Conservation (phyloP, 768 basidiomycete genomes). For the Kwoniella shandongensis region DNA sequence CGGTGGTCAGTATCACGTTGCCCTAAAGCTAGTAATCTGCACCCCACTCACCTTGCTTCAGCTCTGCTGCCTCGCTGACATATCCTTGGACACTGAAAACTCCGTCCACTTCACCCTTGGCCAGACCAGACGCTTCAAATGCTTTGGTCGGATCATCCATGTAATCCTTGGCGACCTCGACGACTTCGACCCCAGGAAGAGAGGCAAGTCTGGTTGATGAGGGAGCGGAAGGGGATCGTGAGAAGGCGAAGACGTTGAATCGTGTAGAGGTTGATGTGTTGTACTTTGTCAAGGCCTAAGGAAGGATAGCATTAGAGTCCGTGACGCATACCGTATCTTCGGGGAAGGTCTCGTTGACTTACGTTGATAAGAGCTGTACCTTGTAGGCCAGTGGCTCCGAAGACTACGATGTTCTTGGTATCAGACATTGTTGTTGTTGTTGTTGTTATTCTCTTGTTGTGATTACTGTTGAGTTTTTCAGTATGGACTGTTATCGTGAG, state of each 20-base stretch:
- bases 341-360: not conserved
- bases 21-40: no score
- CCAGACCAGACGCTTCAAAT: slow-evolving; percentile 10
- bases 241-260: slow-evolving; percentile 25
- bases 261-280: not conserved
- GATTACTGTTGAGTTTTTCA: not conserved
- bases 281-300: slow-evolving; percentile 4
- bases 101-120: slow-evolving; percentile 22
- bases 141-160: slow-evolving; percentile 31
- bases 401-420: slow-evolving; percentile 27
- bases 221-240: slow-evolving; percentile 11
- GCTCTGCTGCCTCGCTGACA: slow-evolving; percentile 16
- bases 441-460: no score
- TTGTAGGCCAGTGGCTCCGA: slow-evolving; percentile 32
- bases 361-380: slow-evolving; percentile 27
- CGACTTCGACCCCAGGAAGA: slow-evolving; percentile 25
- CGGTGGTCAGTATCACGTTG: no score
- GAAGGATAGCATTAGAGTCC: no score
- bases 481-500: no score
- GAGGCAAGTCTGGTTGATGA: slow-evolving; percentile 18
- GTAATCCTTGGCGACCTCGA: slow-evolving; percentile 19
- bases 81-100: slow-evolving; percentile 32
- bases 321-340: no score
- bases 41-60: slow-evolving; percentile 25
- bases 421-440: not conserved